A percentile compares a stretch with the other conserved stretches of the same genome.
Conservation (phyloP, 148 eudicot genomes). For the Arbutus unedo region DNA sequence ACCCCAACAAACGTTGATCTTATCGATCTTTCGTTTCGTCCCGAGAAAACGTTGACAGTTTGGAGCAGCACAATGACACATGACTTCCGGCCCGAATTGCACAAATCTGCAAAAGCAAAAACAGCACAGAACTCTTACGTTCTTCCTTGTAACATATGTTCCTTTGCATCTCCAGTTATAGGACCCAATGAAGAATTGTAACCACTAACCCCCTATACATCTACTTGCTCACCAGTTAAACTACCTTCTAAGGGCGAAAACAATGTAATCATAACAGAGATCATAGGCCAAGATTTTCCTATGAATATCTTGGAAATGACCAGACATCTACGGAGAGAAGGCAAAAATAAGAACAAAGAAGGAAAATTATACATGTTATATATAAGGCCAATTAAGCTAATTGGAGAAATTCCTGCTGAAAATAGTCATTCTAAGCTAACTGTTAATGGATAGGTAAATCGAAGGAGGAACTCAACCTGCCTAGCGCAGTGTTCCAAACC, state of each 20-base stretch:
- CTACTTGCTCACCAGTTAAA: background rate
- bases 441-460: too few relatives aligned
- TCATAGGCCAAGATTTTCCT: background rate
- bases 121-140: background rate
- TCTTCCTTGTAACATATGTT: background rate
- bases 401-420: too few relatives aligned
- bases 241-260: background rate
- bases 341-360: background rate
- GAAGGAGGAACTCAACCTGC: too few relatives aligned
- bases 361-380: too few relatives aligned
- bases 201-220: background rate
- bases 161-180: background rate
- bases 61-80: constrained; percentile 78
- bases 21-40: constrained; percentile 46
- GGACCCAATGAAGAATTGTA: background rate
- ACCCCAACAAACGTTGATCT: constrained; percentile 58
- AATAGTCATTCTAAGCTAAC: too few relatives aligned
- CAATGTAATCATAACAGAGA: background rate
- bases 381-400: too few relatives aligned
- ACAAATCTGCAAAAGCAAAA: constrained; percentile 60
- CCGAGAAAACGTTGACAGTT: constrained; percentile 88
- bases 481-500: too few relatives aligned
- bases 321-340: background rate
- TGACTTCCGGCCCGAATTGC: constrained; percentile 90
- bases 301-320: background rate